Conservation (phyloP, 2,329 filamentous ascomycete species). For the Diaporthe nobilis region DNA sequence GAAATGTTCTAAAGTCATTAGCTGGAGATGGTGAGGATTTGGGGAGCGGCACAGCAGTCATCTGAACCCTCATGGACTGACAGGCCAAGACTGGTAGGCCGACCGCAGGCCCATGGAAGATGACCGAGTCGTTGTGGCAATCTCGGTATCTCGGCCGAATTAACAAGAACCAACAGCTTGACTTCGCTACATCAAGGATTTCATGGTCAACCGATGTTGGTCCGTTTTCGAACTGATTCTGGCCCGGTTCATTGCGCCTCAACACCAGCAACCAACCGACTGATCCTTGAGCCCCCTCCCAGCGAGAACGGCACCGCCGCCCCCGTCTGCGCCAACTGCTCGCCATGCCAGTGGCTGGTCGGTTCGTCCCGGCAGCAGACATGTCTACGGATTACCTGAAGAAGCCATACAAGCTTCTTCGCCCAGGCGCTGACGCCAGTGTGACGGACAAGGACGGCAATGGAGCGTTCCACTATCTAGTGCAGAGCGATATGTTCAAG, state of each 20-base stretch:
- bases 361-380: neutral
- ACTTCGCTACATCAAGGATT: slow-evolving; percentile 4
- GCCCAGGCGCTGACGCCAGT: neutral
- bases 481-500: slow-evolving; percentile 10
- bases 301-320: neutral
- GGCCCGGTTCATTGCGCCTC: neutral
- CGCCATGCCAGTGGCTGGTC: neutral
- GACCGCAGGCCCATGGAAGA: slow-evolving; percentile 1
- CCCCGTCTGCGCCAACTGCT: neutral
- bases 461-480: slow-evolving; percentile 25
- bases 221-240: neutral
- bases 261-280: slow-evolving; percentile 2
- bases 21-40: slow-evolving; percentile 15
- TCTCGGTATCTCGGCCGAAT: slow-evolving; percentile 9
- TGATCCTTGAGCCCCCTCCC: neutral
- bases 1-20: neutral
- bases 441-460: slow-evolving; percentile 15
- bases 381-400: neutral
- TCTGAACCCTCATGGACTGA: slow-evolving; percentile 2
- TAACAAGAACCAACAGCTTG: neutral
- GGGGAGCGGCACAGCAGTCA: slow-evolving; percentile 16
- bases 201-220: slow-evolving; percentile 3
- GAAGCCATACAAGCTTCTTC: slow-evolving; percentile 23
- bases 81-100: neutral
- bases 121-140: neutral